Percentiles rank a stretch among this genome's conserved stretches.
These are phyloP conservation scores for Leccinum subtestaceum DNA, from an alignment of 768 basidiomycete species.

Conservation along the genomic window DNA sequence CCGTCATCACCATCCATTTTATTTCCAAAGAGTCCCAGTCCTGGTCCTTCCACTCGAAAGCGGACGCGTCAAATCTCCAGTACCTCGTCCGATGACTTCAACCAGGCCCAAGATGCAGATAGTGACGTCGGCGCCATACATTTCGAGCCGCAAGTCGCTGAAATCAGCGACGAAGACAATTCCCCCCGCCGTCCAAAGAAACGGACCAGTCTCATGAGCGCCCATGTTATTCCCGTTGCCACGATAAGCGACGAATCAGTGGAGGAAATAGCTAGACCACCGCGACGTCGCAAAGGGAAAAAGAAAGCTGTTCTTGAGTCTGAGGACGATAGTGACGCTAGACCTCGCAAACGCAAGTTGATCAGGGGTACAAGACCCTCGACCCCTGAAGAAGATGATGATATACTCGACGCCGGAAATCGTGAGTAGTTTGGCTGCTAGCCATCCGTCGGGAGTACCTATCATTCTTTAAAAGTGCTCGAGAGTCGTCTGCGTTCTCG, in stretches of 20 bases:
- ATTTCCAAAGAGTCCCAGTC: slow-evolving; percentile 2
- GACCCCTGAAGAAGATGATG: slow-evolving; percentile 42
- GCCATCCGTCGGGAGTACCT: not conserved
- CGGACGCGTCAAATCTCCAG: slow-evolving; percentile 11
- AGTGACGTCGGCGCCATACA: slow-evolving; percentile 51
- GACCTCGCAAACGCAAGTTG: slow-evolving; percentile 39
- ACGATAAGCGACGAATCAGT: slow-evolving; percentile 23
- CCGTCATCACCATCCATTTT: slow-evolving; percentile 16
- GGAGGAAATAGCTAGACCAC: slow-evolving; percentile 18
- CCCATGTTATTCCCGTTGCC: slow-evolving; percentile 12
- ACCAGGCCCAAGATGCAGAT: slow-evolving; percentile 30
- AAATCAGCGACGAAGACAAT: slow-evolving; percentile 25
- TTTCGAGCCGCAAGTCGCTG: slow-evolving; percentile 39
- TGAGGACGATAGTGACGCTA: slow-evolving; percentile 36
- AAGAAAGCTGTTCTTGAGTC: slow-evolving; percentile 28
- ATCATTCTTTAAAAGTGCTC: slow-evolving; percentile 50
- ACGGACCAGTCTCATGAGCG: slow-evolving; percentile 11
- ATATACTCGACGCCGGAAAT: slow-evolving; percentile 47
- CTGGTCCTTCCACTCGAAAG: slow-evolving; percentile 14
- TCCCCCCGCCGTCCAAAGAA: slow-evolving; percentile 27
- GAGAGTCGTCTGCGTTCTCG: slow-evolving; percentile 60
- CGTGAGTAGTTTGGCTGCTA: slow-evolving; percentile 38
- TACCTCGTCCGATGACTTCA: slow-evolving; percentile 15
- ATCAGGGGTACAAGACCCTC: slow-evolving; percentile 43
- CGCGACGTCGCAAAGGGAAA: slow-evolving; percentile 22